Evolutionary conservation across 1,139 yeast species (phyloP).

Genomic region (Scheffersomyces lignicola): DNA sequence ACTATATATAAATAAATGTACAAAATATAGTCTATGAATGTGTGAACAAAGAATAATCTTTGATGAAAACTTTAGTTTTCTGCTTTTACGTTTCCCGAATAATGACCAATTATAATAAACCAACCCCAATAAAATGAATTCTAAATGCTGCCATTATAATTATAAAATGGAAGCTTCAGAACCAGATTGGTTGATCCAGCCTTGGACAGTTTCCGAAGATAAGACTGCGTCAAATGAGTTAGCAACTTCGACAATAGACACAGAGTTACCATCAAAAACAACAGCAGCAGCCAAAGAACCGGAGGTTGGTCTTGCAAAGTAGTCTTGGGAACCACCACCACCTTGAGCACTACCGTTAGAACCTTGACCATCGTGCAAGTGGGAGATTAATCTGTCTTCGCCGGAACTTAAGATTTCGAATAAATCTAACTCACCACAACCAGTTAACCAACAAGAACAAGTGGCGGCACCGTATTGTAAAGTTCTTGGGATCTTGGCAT

Average conservation of each 20-base stretch:
- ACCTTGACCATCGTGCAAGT: constrained; percentile 88
- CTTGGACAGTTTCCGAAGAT: constrained; percentile 49
- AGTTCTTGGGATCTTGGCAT: constrained; percentile 78
- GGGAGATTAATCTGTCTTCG: constrained; percentile 70
- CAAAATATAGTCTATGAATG: not conserved
- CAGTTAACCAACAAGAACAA: constrained; percentile 76
- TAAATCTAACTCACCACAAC: constrained; percentile 83
- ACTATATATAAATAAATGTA: not conserved
- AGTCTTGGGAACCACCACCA: constrained; percentile 90
- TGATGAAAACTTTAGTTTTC: not conserved
- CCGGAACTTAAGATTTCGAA: constrained; percentile 76
- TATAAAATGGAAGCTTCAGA: constrained; percentile 29
- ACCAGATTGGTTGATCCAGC: constrained; percentile 56
- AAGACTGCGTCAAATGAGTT: constrained; percentile 56
- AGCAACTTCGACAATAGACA: constrained; percentile 62
- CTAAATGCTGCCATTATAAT: constrained; percentile 5
- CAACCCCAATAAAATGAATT: not conserved
- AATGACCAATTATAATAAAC: not conserved
- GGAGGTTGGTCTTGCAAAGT: constrained; percentile 78
- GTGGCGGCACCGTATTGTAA: constrained; percentile 63
- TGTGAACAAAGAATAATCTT: not conserved
- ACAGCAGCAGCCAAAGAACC: constrained; percentile 88
- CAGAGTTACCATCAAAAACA: constrained; percentile 57
- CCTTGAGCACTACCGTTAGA: constrained; percentile 47
- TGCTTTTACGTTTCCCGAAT: not conserved